Evolutionary conservation across 495 filamentous ascomycete genomes (phyloP), one percentile per base, ranked within the genome.

Genomic region (Emericellopsis terricola): DNA sequence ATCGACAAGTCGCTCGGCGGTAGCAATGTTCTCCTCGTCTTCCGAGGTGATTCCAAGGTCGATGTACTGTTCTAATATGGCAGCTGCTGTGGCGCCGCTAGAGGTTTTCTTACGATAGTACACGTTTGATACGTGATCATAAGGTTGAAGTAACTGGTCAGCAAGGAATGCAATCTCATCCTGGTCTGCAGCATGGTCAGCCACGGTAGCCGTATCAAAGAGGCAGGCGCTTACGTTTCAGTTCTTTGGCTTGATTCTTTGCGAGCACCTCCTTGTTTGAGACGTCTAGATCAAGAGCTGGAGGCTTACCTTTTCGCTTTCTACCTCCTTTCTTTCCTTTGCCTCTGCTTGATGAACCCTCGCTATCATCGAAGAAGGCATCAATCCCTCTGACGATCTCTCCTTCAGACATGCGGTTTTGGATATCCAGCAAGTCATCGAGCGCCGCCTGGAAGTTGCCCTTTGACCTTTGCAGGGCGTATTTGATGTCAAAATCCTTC

Each of bases 391-490:
- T 83, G 2, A 68, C 67, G 9, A 70, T 49, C 15, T 64, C 58
- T 2, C 59, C 57, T 2, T 59, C 53, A 21, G 81, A 64, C 27
- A 78, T 68, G 11, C 94, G 71, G 47, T 71, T 81, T 8, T 73
- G 64, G 4, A 76, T 61, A 36, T 76, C 89, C 8, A 94, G 62
- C 2, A 97, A 59, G 31, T 82, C 74, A 48, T 97, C 84, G 41
- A 91, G 74, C 1, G 84, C 69, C 14, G 63, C 62, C n/a, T 64
- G 62, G 14, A 74, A 60, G 45, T 81, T 65, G 2, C 71, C 65
- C 27, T 67, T 55, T 29, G 57, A 66, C 40, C 80, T 78, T 45
- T 69, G 68, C 30, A 94, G 53, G 0, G 67, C 67, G 35, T 69
- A 66, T 24, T 59, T 54, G 13, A 93, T 62, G 29, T 76, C 71